A percentile compares a stretch with the other conserved stretches of the same genome.
Evolutionary conservation across 345 rosid species (phyloP).

Genomic region (Eucalyptus pumila): DNA sequence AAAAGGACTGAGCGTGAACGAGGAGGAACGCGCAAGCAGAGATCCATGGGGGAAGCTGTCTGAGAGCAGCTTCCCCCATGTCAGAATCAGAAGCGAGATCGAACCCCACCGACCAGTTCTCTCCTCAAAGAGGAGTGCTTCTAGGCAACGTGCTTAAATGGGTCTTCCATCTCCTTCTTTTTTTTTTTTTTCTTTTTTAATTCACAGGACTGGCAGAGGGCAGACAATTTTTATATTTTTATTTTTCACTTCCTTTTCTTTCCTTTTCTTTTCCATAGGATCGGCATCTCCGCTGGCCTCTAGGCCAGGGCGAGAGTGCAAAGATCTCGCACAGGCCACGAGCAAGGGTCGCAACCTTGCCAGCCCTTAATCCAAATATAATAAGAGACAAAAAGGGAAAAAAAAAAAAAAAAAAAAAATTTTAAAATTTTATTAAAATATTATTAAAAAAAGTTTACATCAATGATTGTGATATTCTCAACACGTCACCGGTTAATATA

Average conservation of each 20-base stretch:
- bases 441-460: no score
- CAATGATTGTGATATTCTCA: rapidly evolving
- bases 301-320: rapidly evolving
- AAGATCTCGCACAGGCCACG: neutral
- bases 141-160: neutral
- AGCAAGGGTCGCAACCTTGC: rapidly evolving
- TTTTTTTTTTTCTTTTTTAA: neutral
- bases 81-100: neutral
- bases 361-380: neutral
- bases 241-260: no score
- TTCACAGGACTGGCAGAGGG: neutral
- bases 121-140: neutral
- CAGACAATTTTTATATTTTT: neutral
- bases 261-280: neutral
- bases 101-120: neutral
- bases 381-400: rapidly evolving
- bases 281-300: neutral
- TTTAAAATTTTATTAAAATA: no score
- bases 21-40: constrained; percentile 1
- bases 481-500: rapidly evolving
- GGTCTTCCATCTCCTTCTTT: neutral
- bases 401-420: no score
- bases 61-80: constrained; percentile 19
- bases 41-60: constrained; percentile 1
- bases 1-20: constrained; percentile 23